Base-by-base conservation (phyloP, 768 basidiomycete genomes). In the Pulveroboletus sp. region DNA sequence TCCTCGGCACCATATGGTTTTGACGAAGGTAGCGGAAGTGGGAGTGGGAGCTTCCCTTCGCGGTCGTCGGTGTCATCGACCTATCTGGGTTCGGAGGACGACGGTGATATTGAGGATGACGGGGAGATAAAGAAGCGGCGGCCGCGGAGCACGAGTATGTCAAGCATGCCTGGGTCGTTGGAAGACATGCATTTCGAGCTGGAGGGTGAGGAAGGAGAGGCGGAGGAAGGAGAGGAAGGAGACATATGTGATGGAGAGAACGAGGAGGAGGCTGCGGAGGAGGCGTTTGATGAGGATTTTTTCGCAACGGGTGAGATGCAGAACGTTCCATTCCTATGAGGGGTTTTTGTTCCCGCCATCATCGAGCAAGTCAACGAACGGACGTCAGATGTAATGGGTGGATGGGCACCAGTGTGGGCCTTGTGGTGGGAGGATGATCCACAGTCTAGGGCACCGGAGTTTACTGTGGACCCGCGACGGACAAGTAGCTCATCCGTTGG, bases 101-200 rank as follows among this genome's bases (percentile, higher is more conserved):
- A 67, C 27, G 66, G 74, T 1, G 72, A 68, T 6, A 63, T 67
- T 9, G 54, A 37, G 12, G 67, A 71, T 20, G 78, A 75, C 14
- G 69, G 62, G 29, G 68, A 64, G 32, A 66, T 65, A 57, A 71
- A 68, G 63, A 65, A 69, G 56, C 63, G 66, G 50, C 63, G 77
- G 34, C 55, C 63, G 44, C 72, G 85, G 53, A 73, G 77, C 52
- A 74, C 78, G 60, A 90, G 90, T 54, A 79, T 86, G 66, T 80
- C 81, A 36, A 92, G 90, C 61, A 92, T 94, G 87, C 91, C 90
- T 12, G 91, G 91, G 25, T 86, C 88, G 19, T 67, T 92, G 51
- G 81, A 85, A 43, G 79, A 85, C 52, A 73, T 76, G 59, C 72
- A 79, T 41, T 80, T 82, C 52, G 79, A 71, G 14, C 66, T 79